Percentiles rank a stretch among this genome's conserved stretches.
Evolutionary conservation across 2,329 filamentous ascomycete genomes (phyloP).

Genomic region (Fusarium sp.): DNA sequence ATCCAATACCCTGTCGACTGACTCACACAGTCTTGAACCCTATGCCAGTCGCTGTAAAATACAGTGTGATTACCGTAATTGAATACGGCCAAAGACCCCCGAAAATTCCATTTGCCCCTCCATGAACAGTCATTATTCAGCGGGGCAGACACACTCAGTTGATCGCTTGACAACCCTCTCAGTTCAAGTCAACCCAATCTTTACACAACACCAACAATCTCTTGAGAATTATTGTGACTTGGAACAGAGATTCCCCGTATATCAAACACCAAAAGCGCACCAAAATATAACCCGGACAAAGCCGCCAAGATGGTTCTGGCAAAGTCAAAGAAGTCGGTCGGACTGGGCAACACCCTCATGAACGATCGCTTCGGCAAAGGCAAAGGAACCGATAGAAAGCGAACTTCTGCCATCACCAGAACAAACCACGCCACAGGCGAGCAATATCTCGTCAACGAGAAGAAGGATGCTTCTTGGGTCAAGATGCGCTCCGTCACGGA

Average conservation of each 20-base stretch:
- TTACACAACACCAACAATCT: slow-evolving; percentile 38
- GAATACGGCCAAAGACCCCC: slow-evolving; percentile 30
- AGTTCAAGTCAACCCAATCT: slow-evolving; percentile 32
- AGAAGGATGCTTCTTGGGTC: slow-evolving; percentile 93
- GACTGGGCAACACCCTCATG: slow-evolving; percentile 97
- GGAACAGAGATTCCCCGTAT: slow-evolving; percentile 34
- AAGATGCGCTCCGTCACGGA: slow-evolving; percentile 99
- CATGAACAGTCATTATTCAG: slow-evolving; percentile 60
- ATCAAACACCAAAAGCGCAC: slow-evolving; percentile 7
- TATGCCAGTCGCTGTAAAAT: background rate
- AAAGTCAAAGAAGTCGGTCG: slow-evolving; percentile 95
- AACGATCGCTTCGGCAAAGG: slow-evolving; percentile 97
- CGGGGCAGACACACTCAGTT: slow-evolving; percentile 44
- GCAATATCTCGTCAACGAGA: slow-evolving; percentile 91
- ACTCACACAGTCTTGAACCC: slow-evolving; percentile 50
- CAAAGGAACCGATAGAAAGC: slow-evolving; percentile 86
- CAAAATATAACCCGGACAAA: slow-evolving; percentile 7
- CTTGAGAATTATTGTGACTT: slow-evolving; percentile 22
- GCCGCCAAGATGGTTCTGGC: slow-evolving; percentile 69
- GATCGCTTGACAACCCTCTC: slow-evolving; percentile 36
- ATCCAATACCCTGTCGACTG: slow-evolving; percentile 32
- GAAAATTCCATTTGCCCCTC: slow-evolving; percentile 64
- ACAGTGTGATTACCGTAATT: slow-evolving; percentile 50
- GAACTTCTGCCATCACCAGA: slow-evolving; percentile 70
- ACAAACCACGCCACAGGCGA: slow-evolving; percentile 86